Evolutionary conservation across 2,329 filamentous ascomycete species (phyloP), one percentile per base, ranked within the genome.

Genomic region (Tolypocladium capitatum): DNA sequence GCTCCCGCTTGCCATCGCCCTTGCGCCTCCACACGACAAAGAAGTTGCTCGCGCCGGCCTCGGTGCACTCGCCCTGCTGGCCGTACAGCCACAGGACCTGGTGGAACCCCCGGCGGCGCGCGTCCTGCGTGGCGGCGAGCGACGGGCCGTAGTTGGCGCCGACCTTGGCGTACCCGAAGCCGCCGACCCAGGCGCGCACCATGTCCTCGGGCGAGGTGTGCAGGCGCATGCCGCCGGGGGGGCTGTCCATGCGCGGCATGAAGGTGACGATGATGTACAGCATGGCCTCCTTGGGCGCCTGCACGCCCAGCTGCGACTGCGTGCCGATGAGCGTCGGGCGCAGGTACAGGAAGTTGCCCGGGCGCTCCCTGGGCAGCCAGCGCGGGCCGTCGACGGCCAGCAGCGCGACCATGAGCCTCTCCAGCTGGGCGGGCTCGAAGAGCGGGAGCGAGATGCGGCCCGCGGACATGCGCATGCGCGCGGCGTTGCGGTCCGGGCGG

Each of bases 21-120:
- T 62, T 65, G 48, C 65, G 63, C 60, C 73, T 76, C 86, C 84
- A 89, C 13, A 95, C 71, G 8, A 94, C 73, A 60, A 96, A 94
- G 69, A 95, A 95, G 68, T 96, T 96, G 59, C 81, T 86, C 13
- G 88, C 90, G 5, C 90, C 90, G 2, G 90, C 90, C 70, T 96
- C 90, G 2, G 90, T 96, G 53, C 94, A 89, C 61, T 80, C 78
- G 46, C 78, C 78, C 56, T 91, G 75, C 36, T 78, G 66, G 1
- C 88, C 88, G 59, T 94, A 92, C 45, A 96, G 75, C 90, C 90
- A 96, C n/a, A 96, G 76, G 48, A 96, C 84, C 73, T 96, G 91
- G 60, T 91, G 79, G 67, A 81, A 96, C 0, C 91, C 90, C 36
- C 77, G 69, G 11, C 69, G 70, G 48, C 81, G 71, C 3, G 90